Percentiles rank a stretch among this genome's conserved stretches.
These are phyloP conservation scores for Phytophthora nicotianae DNA, from an alignment of 352 stramenopile genomes.

Conservation along the genomic window DNA sequence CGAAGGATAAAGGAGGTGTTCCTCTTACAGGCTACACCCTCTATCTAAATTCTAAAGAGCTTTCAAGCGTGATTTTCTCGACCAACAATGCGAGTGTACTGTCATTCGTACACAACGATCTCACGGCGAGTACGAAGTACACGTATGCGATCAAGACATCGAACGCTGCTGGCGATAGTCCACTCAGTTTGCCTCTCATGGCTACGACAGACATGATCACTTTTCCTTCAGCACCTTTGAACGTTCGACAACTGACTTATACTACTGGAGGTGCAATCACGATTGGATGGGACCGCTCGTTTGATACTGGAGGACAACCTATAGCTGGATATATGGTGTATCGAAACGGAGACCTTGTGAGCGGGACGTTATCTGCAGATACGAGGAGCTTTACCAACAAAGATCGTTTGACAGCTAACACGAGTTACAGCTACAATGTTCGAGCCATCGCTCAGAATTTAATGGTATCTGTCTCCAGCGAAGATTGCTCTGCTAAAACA, in stretches of 20 bases:
- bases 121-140: slow-evolving; percentile 57
- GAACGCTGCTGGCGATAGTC: slow-evolving; percentile 49
- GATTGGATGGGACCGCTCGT: slow-evolving; percentile 56
- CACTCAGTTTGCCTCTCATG: slow-evolving; percentile 30
- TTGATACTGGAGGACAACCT: slow-evolving; percentile 59
- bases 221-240: slow-evolving; percentile 49
- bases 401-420: slow-evolving; percentile 32
- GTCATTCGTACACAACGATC: slow-evolving; percentile 49
- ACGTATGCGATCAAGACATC: slow-evolving; percentile 47
- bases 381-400: slow-evolving; percentile 45
- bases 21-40: slow-evolving; percentile 38
- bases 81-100: slow-evolving; percentile 22
- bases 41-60: slow-evolving; percentile 18
- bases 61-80: slow-evolving; percentile 28
- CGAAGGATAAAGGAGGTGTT: slow-evolving; percentile 41
- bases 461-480: slow-evolving; percentile 49
- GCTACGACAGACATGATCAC: slow-evolving; percentile 48
- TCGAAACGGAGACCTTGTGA: slow-evolving; percentile 43
- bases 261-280: slow-evolving; percentile 60
- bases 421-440: slow-evolving; percentile 57
- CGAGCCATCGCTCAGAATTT: slow-evolving; percentile 44
- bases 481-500: slow-evolving; percentile 38
- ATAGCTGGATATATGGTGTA: slow-evolving; percentile 60
- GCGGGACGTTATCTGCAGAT: slow-evolving; percentile 23
- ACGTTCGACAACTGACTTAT: slow-evolving; percentile 45